Conservation (phyloP, 345 rosid genomes). For the Brassica juncea region DNA sequence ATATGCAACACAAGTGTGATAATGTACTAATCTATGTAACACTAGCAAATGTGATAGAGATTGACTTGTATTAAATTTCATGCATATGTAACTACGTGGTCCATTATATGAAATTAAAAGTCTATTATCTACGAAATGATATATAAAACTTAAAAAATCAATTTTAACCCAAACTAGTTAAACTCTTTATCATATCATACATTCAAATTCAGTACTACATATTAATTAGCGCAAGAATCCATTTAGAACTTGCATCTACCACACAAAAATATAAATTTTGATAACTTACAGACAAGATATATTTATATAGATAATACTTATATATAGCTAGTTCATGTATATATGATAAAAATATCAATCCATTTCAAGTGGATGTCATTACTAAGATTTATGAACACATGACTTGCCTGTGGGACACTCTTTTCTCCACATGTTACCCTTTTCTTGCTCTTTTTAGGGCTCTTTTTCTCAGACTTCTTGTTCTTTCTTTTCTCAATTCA, state of each 20-base stretch:
- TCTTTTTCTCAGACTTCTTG: conserved; percentile 30
- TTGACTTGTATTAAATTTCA: neutral
- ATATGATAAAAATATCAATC: conserved; percentile 1
- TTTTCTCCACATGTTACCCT: conserved; percentile 38
- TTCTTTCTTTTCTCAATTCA: conserved; percentile 37
- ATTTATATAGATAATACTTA: neutral
- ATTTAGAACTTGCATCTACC: neutral
- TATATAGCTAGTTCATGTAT: conserved; percentile 30
- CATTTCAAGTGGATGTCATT: conserved; percentile 23
- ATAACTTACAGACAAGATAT: neutral
- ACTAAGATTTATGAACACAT: conserved; percentile 32
- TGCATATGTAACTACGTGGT: neutral
- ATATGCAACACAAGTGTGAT: neutral
- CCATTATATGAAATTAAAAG: conserved; percentile 4
- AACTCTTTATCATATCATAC: neutral
- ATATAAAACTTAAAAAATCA: neutral
- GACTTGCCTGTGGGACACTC: conserved; percentile 43
- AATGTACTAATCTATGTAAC: neutral
- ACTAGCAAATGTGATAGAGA: conserved; percentile 4
- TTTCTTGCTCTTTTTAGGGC: conserved; percentile 33
- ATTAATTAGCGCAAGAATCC: neutral
- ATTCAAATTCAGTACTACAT: neutral
- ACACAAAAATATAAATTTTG: neutral
- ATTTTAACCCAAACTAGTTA: neutral
- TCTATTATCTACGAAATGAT: neutral